Evolutionary conservation across 2,329 filamentous ascomycete genomes (phyloP), one percentile per base, ranked within the genome.

Genomic region (Stachybotrys chlorohalonatus): DNA sequence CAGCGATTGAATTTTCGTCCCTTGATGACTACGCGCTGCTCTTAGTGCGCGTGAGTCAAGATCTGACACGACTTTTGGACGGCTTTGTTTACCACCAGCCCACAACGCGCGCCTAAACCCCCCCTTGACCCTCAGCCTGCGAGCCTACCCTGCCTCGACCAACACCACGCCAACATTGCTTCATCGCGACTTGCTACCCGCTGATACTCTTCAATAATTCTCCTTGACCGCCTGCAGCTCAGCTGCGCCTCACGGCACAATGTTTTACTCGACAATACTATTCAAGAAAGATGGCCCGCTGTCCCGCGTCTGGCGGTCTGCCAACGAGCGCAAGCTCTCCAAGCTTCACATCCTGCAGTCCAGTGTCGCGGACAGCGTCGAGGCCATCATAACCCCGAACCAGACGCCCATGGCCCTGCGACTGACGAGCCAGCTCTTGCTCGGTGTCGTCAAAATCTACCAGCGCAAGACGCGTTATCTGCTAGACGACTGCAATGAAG

Each of bases 201-300:
- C 49, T 58, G 36, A 50, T 53, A 45, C 42, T 53, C 31, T 55
- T 31, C 36, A 42, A 13, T 13, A 42, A 42, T 42, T 13, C 11
- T 42, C 48, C 57, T 52, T 58, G 39, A 52, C 64, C 57, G 59
- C 59, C 62, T 56, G 60, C 59, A 47, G 64, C 62, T 61, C 63
- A 65, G 62, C 62, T 62, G 64, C 62, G 56, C 61, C 60, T 60
- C 60, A 62, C 64, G 58, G 55, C 74, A 75, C 68, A 70, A 99
- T 99, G 94, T 99, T 99, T 75, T 97, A 96, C 73, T 96, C 94
- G 53, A 91, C 96, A 78, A 91, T 90, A 54, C 83, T 99, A 56
- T 83, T 99, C 65, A 91, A 92, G 71, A 96, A 96, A 85, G 96
- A 90, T 64, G 94, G 94, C 78, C 93, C 94, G 67, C 76, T 99